Evolutionary conservation across 192 early-diverging fungal species (phyloP).

Genomic region (Backusella liffmaniae): DNA sequence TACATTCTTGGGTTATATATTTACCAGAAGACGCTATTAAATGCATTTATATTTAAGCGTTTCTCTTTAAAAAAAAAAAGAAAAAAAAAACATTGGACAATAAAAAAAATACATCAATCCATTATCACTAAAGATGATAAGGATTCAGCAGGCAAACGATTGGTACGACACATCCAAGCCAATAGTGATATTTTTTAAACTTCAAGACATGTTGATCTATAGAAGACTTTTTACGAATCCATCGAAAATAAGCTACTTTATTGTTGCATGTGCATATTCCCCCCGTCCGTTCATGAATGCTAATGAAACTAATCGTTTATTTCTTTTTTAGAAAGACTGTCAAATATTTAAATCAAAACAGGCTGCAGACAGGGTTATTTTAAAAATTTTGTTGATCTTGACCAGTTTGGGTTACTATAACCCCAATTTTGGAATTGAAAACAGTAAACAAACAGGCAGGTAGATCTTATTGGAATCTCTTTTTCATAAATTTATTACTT

Average conservation of each 20-base stretch:
- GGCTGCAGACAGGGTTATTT: background rate
- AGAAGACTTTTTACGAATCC: background rate
- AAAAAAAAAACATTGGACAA: background rate
- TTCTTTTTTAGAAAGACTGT: background rate
- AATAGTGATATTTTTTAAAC: background rate
- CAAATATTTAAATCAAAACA: conserved; percentile 7
- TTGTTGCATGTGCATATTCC: background rate
- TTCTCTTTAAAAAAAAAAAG: too few relatives aligned
- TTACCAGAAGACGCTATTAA: too few relatives aligned
- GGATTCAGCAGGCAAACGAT: too few relatives aligned
- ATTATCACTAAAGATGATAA: too few relatives aligned
- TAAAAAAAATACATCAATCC: background rate
- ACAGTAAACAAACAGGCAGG: background rate
- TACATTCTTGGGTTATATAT: background rate
- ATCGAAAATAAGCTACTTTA: background rate
- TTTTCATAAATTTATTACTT: background rate
- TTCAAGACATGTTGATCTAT: background rate
- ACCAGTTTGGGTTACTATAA: background rate
- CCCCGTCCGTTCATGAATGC: background rate
- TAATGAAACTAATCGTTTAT: background rate
- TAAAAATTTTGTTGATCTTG: background rate
- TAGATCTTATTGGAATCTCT: background rate
- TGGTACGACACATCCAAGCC: too few relatives aligned
- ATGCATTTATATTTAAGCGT: too few relatives aligned
- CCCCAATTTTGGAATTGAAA: background rate